Evolutionary conservation across 768 basidiomycete species (phyloP).

Genomic region (Termitomyces sp.): DNA sequence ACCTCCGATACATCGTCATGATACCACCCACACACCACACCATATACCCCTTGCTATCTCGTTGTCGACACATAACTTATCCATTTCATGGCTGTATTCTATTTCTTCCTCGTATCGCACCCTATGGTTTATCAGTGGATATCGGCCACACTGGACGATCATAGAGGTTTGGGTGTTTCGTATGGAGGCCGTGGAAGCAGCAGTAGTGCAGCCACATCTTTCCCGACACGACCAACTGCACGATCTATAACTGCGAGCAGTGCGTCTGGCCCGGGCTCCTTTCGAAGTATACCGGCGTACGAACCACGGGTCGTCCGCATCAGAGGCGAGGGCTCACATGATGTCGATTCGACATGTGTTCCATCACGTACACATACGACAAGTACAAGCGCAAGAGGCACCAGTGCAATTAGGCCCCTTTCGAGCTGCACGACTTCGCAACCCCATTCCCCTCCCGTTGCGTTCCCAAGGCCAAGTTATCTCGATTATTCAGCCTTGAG

Average conservation of each 20-base stretch:
- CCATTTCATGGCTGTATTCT: neutral
- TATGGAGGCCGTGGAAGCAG: conserved; percentile 34
- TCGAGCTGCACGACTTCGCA: conserved; percentile 25
- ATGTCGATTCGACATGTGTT: conserved; percentile 40
- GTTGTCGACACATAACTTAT: conserved; percentile 5
- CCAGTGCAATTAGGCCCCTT: conserved; percentile 25
- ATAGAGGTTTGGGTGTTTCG: conserved; percentile 32
- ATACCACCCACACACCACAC: neutral
- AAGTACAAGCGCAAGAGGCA: conserved; percentile 30
- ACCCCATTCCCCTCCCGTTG: conserved; percentile 27
- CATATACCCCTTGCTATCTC: conserved; percentile 3
- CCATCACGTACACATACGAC: conserved; percentile 45
- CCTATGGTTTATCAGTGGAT: conserved; percentile 18
- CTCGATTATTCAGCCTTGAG: conserved; percentile 75
- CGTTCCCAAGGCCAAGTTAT: conserved; percentile 69
- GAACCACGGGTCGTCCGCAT: conserved; percentile 73
- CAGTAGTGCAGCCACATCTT: conserved; percentile 20
- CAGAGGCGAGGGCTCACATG: conserved; percentile 33
- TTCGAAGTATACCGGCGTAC: conserved; percentile 33
- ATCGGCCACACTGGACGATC: conserved; percentile 30
- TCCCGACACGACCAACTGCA: conserved; percentile 37
- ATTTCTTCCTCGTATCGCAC: conserved; percentile 7
- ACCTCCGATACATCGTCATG: conserved; percentile 1
- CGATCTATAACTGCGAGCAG: conserved; percentile 39
- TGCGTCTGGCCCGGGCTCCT: conserved; percentile 27